Conservation (phyloP, 2,329 filamentous ascomycete species). For the Colletotrichum cuscutae region DNA sequence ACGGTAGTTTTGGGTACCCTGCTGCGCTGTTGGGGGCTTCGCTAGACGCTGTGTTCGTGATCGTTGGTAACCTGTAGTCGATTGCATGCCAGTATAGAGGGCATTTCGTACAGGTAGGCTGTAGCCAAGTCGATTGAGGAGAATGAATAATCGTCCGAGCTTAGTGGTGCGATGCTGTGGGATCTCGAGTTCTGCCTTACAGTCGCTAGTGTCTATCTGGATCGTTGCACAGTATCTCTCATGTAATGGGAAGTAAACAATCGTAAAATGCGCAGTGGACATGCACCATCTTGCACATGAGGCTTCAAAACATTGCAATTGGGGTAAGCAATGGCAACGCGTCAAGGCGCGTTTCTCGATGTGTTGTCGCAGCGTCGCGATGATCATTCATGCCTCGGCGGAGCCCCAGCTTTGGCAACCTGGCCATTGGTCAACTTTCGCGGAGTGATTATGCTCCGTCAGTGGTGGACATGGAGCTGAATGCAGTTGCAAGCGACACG, state of each 20-base stretch:
- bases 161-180: neutral
- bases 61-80: neutral
- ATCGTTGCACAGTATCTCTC: neutral
- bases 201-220: too few species aligned
- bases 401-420: neutral
- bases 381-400: constrained; percentile 27
- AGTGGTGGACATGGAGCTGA: neutral
- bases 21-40: neutral
- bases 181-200: neutral
- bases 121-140: neutral
- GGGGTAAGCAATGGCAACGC: constrained; percentile 4
- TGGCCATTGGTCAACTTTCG: constrained; percentile 7
- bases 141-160: neutral
- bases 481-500: neutral
- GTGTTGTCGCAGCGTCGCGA: neutral
- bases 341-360: constrained; percentile 1
- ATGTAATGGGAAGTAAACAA: neutral
- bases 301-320: neutral
- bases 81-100: neutral
- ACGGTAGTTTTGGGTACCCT: constrained; percentile 24
- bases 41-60: neutral
- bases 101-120: neutral
- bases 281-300: neutral
- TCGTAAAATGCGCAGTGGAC: neutral
- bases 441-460: constrained; percentile 8